phyloP scores from a whole-genome alignment of 768 basidiomycete species.

The Chiua virens region DNA sequence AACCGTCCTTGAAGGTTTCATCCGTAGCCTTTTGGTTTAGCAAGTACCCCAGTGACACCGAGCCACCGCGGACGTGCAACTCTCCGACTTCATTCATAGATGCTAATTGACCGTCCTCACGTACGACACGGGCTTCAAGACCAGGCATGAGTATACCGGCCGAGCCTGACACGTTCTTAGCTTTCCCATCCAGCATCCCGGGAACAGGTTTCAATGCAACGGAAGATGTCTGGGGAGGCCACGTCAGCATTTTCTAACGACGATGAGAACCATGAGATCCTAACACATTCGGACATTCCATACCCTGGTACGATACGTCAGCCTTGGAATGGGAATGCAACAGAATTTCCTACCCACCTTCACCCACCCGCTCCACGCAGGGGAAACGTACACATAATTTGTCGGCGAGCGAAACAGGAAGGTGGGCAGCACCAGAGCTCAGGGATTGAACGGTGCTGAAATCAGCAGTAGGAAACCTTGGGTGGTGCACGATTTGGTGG shows the following conservation, averaged over 20 bases:
- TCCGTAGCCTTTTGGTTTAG: slow-evolving; percentile 64
- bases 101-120: slow-evolving; percentile 57
- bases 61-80: slow-evolving; percentile 55
- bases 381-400: slow-evolving; percentile 42
- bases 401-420: slow-evolving; percentile 55
- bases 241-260: not conserved
- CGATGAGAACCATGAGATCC: slow-evolving; percentile 22
- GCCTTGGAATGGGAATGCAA: too few relatives aligned
- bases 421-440: slow-evolving; percentile 62
- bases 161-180: slow-evolving; percentile 41
- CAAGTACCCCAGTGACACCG: slow-evolving; percentile 69
- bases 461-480: slow-evolving; percentile 44
- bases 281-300: slow-evolving; percentile 68
- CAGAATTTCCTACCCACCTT: slow-evolving; percentile 41
- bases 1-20: slow-evolving; percentile 67
- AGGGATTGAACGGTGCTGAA: slow-evolving; percentile 48
- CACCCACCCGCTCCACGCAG: slow-evolving; percentile 32
- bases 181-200: slow-evolving; percentile 46
- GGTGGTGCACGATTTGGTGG: slow-evolving; percentile 64
- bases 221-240: slow-evolving; percentile 51
- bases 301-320: slow-evolving; percentile 47
- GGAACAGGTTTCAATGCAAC: slow-evolving; percentile 44
- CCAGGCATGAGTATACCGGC: slow-evolving; percentile 63
- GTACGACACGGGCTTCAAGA: slow-evolving; percentile 58
- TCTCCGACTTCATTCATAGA: slow-evolving; percentile 62